These are phyloP conservation scores for Coccomyxa sp. DNA, from an alignment of 139 green algal genomes.

Conservation along the genomic window DNA sequence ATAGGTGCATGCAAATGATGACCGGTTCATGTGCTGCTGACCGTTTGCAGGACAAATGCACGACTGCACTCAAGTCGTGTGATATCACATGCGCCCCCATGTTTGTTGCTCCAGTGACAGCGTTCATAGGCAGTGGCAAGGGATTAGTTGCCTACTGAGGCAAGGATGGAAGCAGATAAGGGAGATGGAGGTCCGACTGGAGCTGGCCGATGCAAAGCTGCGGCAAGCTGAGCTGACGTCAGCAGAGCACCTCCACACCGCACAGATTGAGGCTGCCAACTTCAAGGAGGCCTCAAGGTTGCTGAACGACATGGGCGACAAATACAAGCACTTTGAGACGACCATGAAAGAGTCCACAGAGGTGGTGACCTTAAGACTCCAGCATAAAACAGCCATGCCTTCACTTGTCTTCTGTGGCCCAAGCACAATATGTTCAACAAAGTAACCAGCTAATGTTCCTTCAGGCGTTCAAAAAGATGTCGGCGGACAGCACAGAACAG, in stretches of 20 bases:
- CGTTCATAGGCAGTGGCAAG: too few species aligned
- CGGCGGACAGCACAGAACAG: constrained; percentile 1
- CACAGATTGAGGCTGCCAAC: neutral
- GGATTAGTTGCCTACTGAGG: too few species aligned
- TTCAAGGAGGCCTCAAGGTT: constrained; percentile 3
- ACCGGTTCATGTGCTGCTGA: too few species aligned
- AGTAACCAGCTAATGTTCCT: neutral
- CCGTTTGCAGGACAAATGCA: too few species aligned
- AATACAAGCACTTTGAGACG: neutral
- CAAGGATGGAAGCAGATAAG: neutral
- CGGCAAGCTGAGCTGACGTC: neutral
- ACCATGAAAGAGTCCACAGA: neutral
- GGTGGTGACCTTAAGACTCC: neutral
- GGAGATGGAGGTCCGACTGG: neutral
- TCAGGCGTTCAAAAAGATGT: constrained; percentile 14
- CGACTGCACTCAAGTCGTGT: too few species aligned
- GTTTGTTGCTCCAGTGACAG: too few species aligned
- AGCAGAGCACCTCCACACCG: neutral
- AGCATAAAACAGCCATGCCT: neutral
- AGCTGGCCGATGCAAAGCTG: neutral
- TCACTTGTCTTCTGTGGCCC: neutral
- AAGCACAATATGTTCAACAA: neutral
- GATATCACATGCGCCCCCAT: too few species aligned
- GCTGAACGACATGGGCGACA: neutral
- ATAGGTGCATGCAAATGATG: too few species aligned